Evolutionary conservation across 2,329 filamentous ascomycete species (phyloP).

Genomic region (Lizonia empirigonia): DNA sequence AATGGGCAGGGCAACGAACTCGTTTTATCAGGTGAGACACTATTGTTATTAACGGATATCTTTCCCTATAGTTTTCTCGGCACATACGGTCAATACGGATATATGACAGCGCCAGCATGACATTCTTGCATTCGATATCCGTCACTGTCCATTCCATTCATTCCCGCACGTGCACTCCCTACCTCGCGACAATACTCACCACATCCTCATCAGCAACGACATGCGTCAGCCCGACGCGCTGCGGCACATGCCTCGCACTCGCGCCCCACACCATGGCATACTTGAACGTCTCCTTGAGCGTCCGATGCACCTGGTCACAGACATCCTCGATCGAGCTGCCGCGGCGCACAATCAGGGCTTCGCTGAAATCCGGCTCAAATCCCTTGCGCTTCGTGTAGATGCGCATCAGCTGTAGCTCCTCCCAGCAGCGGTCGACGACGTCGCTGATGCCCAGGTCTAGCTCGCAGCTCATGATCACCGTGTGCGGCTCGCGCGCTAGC

Average conservation of each 20-base stretch:
- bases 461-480: slow-evolving; percentile 97
- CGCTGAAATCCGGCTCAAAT: slow-evolving; percentile 82
- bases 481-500: slow-evolving; percentile 89
- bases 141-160: no score
- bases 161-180: neutral
- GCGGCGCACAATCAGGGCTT: slow-evolving; percentile 89
- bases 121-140: no score
- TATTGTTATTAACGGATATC: no score
- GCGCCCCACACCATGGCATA: slow-evolving; percentile 98
- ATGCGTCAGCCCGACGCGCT: slow-evolving; percentile 87
- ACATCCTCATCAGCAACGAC: slow-evolving; percentile 73
- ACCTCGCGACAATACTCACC: slow-evolving; percentile 64
- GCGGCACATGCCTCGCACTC: slow-evolving; percentile 91
- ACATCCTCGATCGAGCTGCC: slow-evolving; percentile 95
- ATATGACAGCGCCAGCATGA: no score
- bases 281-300: slow-evolving; percentile 97
- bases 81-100: no score
- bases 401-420: slow-evolving; percentile 85
- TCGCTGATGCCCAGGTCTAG: slow-evolving; percentile 91
- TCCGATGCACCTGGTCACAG: slow-evolving; percentile 92
- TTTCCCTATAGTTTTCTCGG: no score
- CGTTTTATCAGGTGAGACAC: no score
- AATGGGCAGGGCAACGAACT: no score
- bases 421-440: slow-evolving; percentile 93
- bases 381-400: slow-evolving; percentile 90